Conservation (phyloP, 441 rosid genomes). For the Flueggea neowawraea region DNA sequence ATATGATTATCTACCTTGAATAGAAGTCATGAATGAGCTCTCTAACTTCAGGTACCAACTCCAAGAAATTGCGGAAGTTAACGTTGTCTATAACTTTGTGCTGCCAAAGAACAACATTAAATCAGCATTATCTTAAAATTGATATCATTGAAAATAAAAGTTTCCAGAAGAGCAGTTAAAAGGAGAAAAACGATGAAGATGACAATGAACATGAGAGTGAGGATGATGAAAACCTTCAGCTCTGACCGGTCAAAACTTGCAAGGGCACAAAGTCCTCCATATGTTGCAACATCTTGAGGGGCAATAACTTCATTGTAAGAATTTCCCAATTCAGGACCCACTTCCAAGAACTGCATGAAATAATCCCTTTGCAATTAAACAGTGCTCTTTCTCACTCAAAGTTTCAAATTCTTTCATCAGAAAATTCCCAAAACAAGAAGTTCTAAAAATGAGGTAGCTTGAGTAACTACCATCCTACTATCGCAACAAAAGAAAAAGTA, state of each 20-base stretch:
- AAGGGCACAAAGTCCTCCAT: slow-evolving; percentile 98
- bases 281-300: slow-evolving; percentile 95
- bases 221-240: slow-evolving; percentile 54
- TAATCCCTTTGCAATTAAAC: not conserved
- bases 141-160: not conserved
- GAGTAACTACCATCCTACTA: no score
- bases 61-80: slow-evolving; percentile 90
- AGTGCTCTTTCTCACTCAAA: no score
- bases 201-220: not conserved
- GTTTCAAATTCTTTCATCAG: no score
- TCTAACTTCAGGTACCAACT: slow-evolving; percentile 97
- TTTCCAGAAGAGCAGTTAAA: not conserved
- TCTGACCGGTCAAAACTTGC: slow-evolving; percentile 96
- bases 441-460: no score
- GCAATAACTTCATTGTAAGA: slow-evolving; percentile 91
- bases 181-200: not conserved
- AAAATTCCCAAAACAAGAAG: no score
- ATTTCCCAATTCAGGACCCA: slow-evolving; percentile 83
- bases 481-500: no score
- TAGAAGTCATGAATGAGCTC: slow-evolving; percentile 96
- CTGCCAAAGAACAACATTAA: slow-evolving; percentile 41
- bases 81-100: slow-evolving; percentile 88
- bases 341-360: slow-evolving; percentile 79
- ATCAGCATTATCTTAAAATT: slow-evolving; percentile 11
- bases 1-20: slow-evolving; percentile 54